A percentile compares a stretch with the other conserved stretches of the same genome.
Evolutionary conservation across 441 rosid genomes (phyloP).

Genomic region (Omphalea diandra): DNA sequence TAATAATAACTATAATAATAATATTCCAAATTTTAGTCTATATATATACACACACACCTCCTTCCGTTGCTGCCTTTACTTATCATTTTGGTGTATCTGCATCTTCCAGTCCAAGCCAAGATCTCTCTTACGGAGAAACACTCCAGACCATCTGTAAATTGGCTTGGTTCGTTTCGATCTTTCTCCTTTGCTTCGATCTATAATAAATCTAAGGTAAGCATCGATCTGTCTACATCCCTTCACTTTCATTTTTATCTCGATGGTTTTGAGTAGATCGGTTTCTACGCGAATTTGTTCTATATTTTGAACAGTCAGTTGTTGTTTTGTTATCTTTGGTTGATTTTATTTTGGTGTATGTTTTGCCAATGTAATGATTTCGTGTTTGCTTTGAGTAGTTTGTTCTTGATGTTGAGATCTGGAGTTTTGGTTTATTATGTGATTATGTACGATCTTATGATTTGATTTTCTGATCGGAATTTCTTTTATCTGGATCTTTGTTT

Average conservation of each 20-base stretch:
- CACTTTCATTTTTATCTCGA: too few relatives aligned
- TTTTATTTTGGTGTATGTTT: not conserved
- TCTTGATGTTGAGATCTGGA: too few relatives aligned
- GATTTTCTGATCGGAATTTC: not conserved
- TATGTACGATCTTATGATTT: too few relatives aligned
- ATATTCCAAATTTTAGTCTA: not conserved
- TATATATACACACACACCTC: not conserved
- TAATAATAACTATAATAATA: too few relatives aligned
- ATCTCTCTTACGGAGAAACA: not conserved
- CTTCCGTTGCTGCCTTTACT: not conserved
- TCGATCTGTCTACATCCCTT: not conserved
- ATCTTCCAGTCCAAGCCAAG: not conserved
- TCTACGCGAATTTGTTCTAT: not conserved
- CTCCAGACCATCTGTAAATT: slow-evolving; percentile 1
- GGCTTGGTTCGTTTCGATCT: too few relatives aligned
- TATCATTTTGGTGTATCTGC: not conserved
- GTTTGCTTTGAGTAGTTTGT: not conserved
- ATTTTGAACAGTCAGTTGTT: not conserved
- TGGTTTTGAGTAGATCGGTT: too few relatives aligned
- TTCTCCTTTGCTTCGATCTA: too few relatives aligned
- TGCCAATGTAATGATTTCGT: too few relatives aligned
- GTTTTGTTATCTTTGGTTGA: not conserved
- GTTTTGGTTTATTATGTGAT: too few relatives aligned
- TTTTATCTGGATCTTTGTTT: not conserved
- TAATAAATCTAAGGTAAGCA: not conserved